Evolutionary conservation across 768 basidiomycete species (phyloP), one percentile per base, ranked within the genome.

Genomic region (Suillus bovinus): DNA sequence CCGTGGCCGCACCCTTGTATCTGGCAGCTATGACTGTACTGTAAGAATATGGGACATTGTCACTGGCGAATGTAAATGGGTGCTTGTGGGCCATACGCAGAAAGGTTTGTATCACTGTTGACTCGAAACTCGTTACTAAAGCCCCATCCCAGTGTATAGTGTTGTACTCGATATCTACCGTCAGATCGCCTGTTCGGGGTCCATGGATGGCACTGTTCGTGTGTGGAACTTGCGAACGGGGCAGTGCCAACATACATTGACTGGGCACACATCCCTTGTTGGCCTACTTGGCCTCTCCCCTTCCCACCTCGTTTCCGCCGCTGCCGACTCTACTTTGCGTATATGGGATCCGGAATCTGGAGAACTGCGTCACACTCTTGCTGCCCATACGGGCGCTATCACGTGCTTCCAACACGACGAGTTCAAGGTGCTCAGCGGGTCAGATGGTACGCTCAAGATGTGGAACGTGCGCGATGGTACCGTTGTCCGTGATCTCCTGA

Each of bases 331-430:
- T 24, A 96, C 95, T 0, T 79, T 99, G 9, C 88, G 96, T 9
- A 85, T 99, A 46, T 99, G 96, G 96, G 90, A 99, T 70, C 92
- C 95, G 2, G 86, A 89, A 41, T 86, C 86, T 1, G 93, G 94
- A 60, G 87, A 88, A 62, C 81, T 93, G 34, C 86, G 84, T 42
- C 90, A 95, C 67, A 88, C 89, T 0, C 84, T 99, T 34, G 88
- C 89, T 4, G 94, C 93, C 1, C 96, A 99, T 73, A 91, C 90
- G 7, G 96, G 96, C 24, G 95, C 96, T n/a, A 99, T 99, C 67
- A 99, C 97, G 20, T 99, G 96, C 78, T 98, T 99, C 82, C 94
- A 96, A 75, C 95, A 97, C 67, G 96, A 99, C 73, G 96, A 99
- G 73, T 94, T 93, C 81, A 98, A 97, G 72, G 93, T 99, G 50